These are phyloP conservation scores for Monilinia fructicola DNA, from an alignment of 2,329 filamentous ascomycete species.

Conservation along the genomic window DNA sequence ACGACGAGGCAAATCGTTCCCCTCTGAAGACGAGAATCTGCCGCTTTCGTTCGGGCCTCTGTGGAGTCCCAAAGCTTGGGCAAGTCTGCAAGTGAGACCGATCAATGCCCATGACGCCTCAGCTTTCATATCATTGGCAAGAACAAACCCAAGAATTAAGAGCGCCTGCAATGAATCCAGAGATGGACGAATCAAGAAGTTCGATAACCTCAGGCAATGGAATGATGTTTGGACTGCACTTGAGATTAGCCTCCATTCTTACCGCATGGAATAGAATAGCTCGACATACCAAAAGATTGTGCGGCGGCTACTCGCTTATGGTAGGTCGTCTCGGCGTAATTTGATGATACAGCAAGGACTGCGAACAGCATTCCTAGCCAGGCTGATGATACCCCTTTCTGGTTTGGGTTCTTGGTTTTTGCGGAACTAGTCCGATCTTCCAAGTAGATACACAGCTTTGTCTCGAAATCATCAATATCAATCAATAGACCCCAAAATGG, in stretches of 20 bases:
- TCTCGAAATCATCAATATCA: conserved; percentile 65
- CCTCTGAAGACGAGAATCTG: conserved; percentile 36
- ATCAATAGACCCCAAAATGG: conserved; percentile 68
- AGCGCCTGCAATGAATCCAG: conserved; percentile 66
- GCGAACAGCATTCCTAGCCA: conserved; percentile 67
- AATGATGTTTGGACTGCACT: conserved; percentile 48
- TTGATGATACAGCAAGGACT: conserved; percentile 63
- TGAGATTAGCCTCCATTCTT: neutral
- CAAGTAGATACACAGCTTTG: conserved; percentile 63
- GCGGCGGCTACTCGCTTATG: conserved; percentile 41
- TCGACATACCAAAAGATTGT: conserved; percentile 49
- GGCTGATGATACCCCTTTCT: conserved; percentile 54
- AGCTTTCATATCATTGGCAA: conserved; percentile 69
- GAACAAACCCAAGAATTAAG: conserved; percentile 60
- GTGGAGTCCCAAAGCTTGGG: conserved; percentile 63
- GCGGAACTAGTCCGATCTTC: conserved; percentile 56
- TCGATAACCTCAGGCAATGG: conserved; percentile 62
- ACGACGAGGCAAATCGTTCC: conserved; percentile 35
- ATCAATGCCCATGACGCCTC: conserved; percentile 66
- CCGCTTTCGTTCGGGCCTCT: conserved; percentile 36
- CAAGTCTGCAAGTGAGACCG: conserved; percentile 63
- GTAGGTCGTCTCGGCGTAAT: conserved; percentile 65
- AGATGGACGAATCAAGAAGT: conserved; percentile 62
- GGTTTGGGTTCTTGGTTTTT: conserved; percentile 37
- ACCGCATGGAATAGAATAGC: neutral